Evolutionary conservation across 805 yeast genomes (phyloP), one percentile per base, ranked within the genome.

Genomic region (Phaffomyces antillensis): DNA sequence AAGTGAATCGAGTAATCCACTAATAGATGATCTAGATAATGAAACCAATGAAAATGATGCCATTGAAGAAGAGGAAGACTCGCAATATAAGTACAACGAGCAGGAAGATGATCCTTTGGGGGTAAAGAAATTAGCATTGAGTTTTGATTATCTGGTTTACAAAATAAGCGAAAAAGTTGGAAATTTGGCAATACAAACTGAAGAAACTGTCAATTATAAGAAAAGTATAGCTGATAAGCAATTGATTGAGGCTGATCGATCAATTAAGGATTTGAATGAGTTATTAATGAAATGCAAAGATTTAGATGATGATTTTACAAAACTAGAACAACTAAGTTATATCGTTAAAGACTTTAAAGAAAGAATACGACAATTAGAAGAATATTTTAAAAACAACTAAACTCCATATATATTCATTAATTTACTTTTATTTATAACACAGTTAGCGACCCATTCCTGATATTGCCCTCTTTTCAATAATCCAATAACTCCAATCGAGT

Each of bases 141-240:
- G 73, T 43, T 83, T 75, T 57, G 91, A 85, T 53, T 81, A 82
- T 52, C 60, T 85, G 35, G 58, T 83, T 58, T 81, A 68, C 63
- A 78, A 76, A 56, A 80, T 85, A 41, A 71, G 73, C 39, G 85
- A 79, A 48, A 71, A 73, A 43, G 71, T 83, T 7, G 62, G 70
- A 20, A 63, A 67, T 2, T 60, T 81, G 23, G 69, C 78, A 8
- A 72, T 74, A 48, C 54, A 72, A 63, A 64, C 76, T 6, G 54
- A 53, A 54, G 44, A 47, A 32, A 42, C 47, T 8, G 52, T 54
- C 49, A 7, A 58, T 55, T 7, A 62, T 53, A 33, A 61, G 55
- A 46, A 62, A 47, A 43, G 42, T 42, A 36, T 50, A 23, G 40
- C 41, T 28, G 59, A 55, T 10, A 9, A 37, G 9, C 57, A 55